Percentiles rank a stretch among this genome's conserved stretches.
Evolutionary conservation across 306 rosid species (phyloP).

Genomic region (Cicer judaicum): DNA sequence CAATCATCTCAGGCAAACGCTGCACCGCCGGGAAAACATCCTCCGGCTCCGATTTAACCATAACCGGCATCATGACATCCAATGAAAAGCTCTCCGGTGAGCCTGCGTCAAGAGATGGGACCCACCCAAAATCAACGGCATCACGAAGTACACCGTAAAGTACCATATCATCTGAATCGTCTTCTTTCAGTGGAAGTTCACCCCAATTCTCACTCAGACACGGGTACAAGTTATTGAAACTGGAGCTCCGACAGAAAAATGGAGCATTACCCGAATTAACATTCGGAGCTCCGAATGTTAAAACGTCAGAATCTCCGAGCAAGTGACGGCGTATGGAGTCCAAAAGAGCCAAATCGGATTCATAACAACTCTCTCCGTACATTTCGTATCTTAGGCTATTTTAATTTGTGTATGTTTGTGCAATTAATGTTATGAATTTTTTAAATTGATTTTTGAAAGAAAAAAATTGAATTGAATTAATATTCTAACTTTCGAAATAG

Average conservation of each 20-base stretch:
- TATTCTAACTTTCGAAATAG: constrained; percentile 13
- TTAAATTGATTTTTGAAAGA: neutral
- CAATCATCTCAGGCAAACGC: neutral
- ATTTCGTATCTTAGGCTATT: constrained; percentile 10
- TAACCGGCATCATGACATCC: neutral
- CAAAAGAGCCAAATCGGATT: constrained; percentile 53
- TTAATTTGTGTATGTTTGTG: neutral
- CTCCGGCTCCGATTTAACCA: constrained; percentile 62
- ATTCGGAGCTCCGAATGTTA: constrained; percentile 35
- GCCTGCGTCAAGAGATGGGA: constrained; percentile 58
- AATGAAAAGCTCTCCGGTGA: constrained; percentile 41
- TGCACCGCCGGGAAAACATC: constrained; percentile 23
- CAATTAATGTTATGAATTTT: neutral
- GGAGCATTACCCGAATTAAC: constrained; percentile 39
- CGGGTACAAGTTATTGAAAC: constrained; percentile 66
- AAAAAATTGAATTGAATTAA: constrained; percentile 24
- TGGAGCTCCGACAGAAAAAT: constrained; percentile 58
- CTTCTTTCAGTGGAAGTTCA: constrained; percentile 72
- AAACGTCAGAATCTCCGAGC: constrained; percentile 59
- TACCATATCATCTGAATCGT: constrained; percentile 87
- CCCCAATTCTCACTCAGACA: constrained; percentile 83
- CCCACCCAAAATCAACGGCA: constrained; percentile 74
- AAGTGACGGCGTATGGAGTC: constrained; percentile 76
- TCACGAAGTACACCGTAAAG: constrained; percentile 79
- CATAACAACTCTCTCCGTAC: constrained; percentile 44